phyloP scores from a whole-genome alignment of 441 rosid genomes.

The Arabidopsis hybrid region DNA sequence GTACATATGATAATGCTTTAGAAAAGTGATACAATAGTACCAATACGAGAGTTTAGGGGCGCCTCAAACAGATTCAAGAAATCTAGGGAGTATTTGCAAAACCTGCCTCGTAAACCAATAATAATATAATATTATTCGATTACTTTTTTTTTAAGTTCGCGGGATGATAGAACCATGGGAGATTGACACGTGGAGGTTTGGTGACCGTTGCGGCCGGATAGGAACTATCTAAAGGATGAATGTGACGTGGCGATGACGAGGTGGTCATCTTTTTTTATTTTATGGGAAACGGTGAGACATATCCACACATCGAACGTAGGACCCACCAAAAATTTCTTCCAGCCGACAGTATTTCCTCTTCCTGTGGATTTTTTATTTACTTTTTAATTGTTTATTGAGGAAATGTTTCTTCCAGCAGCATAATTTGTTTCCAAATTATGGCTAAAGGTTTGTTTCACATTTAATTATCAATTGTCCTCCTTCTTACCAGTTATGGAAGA shows the following conservation, averaged over 20 bases:
- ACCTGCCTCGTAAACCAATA: background rate
- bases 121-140: background rate
- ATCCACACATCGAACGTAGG: slow-evolving; percentile 29
- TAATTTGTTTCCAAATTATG: slow-evolving; percentile 5
- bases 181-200: slow-evolving; percentile 4
- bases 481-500: slow-evolving; percentile 34
- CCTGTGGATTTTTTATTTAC: background rate
- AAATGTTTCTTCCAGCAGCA: slow-evolving; percentile 15
- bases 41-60: background rate
- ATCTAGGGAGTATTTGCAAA: background rate
- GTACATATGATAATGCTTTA: background rate
- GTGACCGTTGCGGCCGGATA: slow-evolving; percentile 42
- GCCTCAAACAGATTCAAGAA: background rate
- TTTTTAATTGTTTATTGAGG: background rate
- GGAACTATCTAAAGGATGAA: slow-evolving; percentile 14
- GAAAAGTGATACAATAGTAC: too few relatives aligned
- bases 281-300: slow-evolving; percentile 31
- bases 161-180: slow-evolving; percentile 24
- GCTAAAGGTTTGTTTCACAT: slow-evolving; percentile 3
- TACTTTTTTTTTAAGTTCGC: background rate
- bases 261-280: slow-evolving; percentile 23
- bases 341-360: slow-evolving; percentile 44
- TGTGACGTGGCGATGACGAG: slow-evolving; percentile 46
- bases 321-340: slow-evolving; percentile 9
- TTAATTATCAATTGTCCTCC: slow-evolving; percentile 2